phyloP scores from a whole-genome alignment of 768 basidiomycete species.

The Xerocomellus amylosporus region DNA sequence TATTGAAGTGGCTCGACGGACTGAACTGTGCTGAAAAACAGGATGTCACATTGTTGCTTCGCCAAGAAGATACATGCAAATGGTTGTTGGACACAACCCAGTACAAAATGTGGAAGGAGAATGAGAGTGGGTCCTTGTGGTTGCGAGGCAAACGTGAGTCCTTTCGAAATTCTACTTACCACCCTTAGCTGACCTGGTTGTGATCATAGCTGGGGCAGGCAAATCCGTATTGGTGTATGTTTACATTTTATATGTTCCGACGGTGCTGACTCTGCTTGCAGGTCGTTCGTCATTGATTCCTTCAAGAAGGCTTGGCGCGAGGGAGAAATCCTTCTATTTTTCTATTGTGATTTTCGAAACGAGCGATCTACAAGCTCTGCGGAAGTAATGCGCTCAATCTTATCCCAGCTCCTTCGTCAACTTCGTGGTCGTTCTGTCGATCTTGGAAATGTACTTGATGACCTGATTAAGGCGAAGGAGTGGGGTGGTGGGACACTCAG shows the following conservation, averaged over 20 bases:
- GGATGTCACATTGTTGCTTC: neutral
- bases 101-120: slow-evolving; percentile 1
- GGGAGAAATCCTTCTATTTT: neutral
- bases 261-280: neutral
- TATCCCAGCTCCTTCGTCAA: neutral
- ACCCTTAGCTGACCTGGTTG: neutral
- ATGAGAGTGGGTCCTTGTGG: neutral
- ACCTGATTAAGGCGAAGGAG: neutral
- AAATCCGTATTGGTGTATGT: slow-evolving; percentile 11
- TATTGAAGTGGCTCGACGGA: slow-evolving; percentile 3
- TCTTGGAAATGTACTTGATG: neutral
- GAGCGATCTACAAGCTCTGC: neutral
- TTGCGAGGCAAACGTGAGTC: slow-evolving; percentile 6
- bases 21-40: slow-evolving; percentile 4
- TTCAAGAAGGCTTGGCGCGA: neutral
- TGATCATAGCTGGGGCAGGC: neutral
- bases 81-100: slow-evolving; percentile 3
- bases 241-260: neutral
- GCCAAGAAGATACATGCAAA: neutral
- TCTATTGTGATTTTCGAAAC: slow-evolving; percentile 3
- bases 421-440: neutral
- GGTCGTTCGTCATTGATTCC: slow-evolving; percentile 4
- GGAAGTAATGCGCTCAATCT: slow-evolving; percentile 1
- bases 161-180: too few species aligned
- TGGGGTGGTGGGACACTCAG: neutral